Base-by-base conservation (phyloP, 495 filamentous ascomycete species). In the Venustampulla echinocandica region DNA sequence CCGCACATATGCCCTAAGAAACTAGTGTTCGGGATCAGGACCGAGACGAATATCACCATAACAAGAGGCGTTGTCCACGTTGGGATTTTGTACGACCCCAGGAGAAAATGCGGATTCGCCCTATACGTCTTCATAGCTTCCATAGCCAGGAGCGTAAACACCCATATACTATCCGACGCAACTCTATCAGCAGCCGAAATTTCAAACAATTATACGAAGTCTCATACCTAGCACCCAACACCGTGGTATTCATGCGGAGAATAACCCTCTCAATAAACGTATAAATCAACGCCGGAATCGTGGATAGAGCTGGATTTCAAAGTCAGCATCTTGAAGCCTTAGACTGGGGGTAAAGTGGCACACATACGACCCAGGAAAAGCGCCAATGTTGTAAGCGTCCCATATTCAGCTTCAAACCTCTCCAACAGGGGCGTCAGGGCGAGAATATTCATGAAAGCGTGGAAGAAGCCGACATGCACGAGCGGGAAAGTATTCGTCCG, bases 401-500 rank as follows among this genome's bases (percentile, higher is more conserved):
- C 92, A 67, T 92, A 74, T 59, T 95, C 90, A n/a, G 79, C 70
- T 66, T 98, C 92, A 61, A 97, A 98, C 37, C 89, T 75, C 63
- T 95, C 90, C 52, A 97, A 60, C 37, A 98, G 67, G 13, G 92
- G 92, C 10, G 79, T 79, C 48, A 96, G 64, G 3, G 88, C 82
- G 37, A 95, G 14, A 33, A 84, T 58, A 64, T 96, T 95, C 55
- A 96, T 61, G 22, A 90, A 52, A 37, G 79, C 68, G 61, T 97
- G 92, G 48, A 93, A 69, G 64, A 90, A 75, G 50, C 81, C 80
- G 23, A 73, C 57, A 62, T 98, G 92, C 45, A 97, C 82, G 42
- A 98, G 71, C 1, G 90, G 89, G 61, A 85, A 98, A 9, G 89
- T 93, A 58, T 95, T 96, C 14, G 90, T 70, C 49, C 92, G 84